Evolutionary conservation across 73 alveolate species (phyloP).

Genomic region (Paramecium sonneborni): DNA sequence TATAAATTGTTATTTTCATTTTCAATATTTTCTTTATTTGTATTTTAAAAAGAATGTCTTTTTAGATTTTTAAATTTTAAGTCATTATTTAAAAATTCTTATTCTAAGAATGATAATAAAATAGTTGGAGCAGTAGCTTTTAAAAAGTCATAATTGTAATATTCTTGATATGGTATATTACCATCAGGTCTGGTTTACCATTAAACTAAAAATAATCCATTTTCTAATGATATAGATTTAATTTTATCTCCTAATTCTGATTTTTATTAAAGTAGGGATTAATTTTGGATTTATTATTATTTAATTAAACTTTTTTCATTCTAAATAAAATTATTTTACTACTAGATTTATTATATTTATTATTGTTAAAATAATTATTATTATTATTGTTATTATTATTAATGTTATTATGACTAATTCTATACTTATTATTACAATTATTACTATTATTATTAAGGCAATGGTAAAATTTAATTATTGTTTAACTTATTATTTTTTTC

Average conservation of each 20-base stretch:
- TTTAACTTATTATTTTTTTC: neutral
- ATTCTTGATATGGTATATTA: neutral
- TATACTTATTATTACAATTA: neutral
- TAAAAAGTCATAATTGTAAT: neutral
- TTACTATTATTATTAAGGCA: neutral
- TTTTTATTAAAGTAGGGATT: neutral
- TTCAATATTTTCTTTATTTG: neutral
- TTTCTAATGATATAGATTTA: neutral
- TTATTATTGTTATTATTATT: no score
- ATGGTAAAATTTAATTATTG: neutral
- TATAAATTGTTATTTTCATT: neutral
- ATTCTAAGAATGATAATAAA: neutral
- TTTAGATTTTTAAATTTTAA: neutral
- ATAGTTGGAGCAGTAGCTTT: constrained; percentile 14
- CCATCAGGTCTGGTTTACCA: neutral
- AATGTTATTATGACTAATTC: no score
- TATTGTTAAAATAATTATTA: no score
- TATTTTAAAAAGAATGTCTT: neutral
- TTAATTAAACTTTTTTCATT: neutral
- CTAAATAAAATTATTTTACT: neutral
- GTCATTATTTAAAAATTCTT: neutral
- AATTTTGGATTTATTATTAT: neutral
- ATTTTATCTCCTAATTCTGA: neutral
- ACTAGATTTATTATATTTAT: neutral
- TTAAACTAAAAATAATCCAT: neutral